Conservation (phyloP, 2,329 filamentous ascomycete species). For the Aschersonia sp. region DNA sequence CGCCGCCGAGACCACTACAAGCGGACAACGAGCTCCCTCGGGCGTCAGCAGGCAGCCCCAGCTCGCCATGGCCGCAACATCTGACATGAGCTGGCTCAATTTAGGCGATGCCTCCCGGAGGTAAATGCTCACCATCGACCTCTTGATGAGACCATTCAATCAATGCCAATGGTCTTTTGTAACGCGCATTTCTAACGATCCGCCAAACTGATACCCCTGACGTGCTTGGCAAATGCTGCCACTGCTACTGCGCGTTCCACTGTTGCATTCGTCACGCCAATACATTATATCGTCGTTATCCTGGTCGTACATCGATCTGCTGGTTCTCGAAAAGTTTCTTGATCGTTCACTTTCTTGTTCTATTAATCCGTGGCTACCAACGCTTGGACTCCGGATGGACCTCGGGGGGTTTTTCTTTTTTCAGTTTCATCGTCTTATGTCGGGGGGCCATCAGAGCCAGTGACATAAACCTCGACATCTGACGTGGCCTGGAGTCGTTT, state of each 20-base stretch:
- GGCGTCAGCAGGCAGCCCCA: slow-evolving; percentile 34
- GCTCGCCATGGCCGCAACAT: slow-evolving; percentile 32
- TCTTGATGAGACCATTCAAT: background rate
- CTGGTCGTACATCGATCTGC: too few relatives aligned
- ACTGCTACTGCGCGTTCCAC: too few relatives aligned
- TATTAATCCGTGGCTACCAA: too few relatives aligned
- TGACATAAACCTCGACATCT: slow-evolving; percentile 4
- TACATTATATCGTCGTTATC: too few relatives aligned
- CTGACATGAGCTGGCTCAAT: slow-evolving; percentile 73
- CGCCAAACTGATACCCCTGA: too few relatives aligned
- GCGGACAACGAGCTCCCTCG: slow-evolving; percentile 8
- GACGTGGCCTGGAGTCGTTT: slow-evolving; percentile 15
- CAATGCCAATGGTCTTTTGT: background rate
- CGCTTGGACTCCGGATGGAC: too few relatives aligned
- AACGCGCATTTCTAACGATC: too few relatives aligned
- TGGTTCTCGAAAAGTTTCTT: too few relatives aligned
- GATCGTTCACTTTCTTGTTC: too few relatives aligned
- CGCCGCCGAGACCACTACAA: slow-evolving; percentile 10
- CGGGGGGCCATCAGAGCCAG: background rate
- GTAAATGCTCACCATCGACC: background rate
- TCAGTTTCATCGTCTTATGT: background rate
- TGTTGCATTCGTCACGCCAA: too few relatives aligned
- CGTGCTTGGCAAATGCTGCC: too few relatives aligned
- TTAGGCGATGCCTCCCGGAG: slow-evolving; percentile 34
- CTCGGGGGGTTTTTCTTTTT: background rate